Percentiles rank a stretch among this genome's conserved stretches.
These are phyloP conservation scores for Rhodotorula toruloides DNA, from an alignment of 768 basidiomycete genomes.

Conservation along the genomic window DNA sequence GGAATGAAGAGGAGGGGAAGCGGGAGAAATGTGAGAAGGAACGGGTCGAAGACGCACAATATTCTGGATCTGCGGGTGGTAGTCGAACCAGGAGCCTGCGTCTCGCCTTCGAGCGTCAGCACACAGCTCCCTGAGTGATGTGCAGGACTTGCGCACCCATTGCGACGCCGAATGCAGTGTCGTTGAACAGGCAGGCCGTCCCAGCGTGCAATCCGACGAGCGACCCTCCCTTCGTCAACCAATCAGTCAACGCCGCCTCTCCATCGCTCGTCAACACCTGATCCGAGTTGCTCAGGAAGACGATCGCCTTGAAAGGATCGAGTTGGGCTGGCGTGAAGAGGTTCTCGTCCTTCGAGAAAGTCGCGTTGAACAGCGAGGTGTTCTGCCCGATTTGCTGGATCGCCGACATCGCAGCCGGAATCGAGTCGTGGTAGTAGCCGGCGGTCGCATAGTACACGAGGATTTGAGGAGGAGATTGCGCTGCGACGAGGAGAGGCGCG, in stretches of 20 bases:
- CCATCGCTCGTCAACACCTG: constrained; percentile 46
- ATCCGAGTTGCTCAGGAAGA: constrained; percentile 47
- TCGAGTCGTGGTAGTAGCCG: constrained; percentile 49
- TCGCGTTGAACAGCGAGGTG: constrained; percentile 42
- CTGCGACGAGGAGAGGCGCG: neutral
- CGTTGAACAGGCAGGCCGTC: constrained; percentile 45
- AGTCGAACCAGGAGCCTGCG: constrained; percentile 45
- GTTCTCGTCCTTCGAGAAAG: constrained; percentile 45
- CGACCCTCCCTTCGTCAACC: constrained; percentile 46
- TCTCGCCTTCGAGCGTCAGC: neutral
- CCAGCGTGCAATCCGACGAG: constrained; percentile 48
- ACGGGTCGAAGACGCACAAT: constrained; percentile 47
- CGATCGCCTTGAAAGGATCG: constrained; percentile 44
- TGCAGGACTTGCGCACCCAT: constrained; percentile 38
- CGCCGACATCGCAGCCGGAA: constrained; percentile 47
- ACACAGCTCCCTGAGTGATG: neutral
- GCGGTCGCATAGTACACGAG: constrained; percentile 44
- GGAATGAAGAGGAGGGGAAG: too few species aligned
- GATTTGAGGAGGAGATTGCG: constrained; percentile 12
- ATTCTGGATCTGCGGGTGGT: constrained; percentile 47
- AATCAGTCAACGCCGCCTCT: constrained; percentile 44
- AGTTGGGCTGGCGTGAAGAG: constrained; percentile 45
- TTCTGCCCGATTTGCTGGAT: constrained; percentile 37
- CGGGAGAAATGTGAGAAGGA: too few species aligned
- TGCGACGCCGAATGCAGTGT: constrained; percentile 44